These are phyloP conservation scores for Luvunga scandens DNA, from an alignment of 345 rosid species.

Conservation along the genomic window DNA sequence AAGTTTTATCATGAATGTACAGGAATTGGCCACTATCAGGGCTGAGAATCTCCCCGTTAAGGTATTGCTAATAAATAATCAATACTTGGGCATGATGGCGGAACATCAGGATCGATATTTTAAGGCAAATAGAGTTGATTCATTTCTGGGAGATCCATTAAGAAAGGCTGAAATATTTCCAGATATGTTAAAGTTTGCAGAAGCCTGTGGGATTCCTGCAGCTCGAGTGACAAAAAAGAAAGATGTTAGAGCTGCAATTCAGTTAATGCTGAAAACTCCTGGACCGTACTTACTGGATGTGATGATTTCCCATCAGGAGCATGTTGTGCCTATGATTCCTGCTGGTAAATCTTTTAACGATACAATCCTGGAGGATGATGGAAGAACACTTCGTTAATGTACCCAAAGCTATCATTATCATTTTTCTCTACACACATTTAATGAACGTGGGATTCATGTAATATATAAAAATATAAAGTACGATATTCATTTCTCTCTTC, in stretches of 20 bases:
- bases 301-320: constrained; percentile 85
- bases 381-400: constrained; percentile 46
- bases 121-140: constrained; percentile 82
- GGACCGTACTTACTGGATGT: constrained; percentile 87
- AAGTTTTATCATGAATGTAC: constrained; percentile 90
- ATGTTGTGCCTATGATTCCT: constrained; percentile 90
- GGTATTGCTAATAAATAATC: constrained; percentile 73
- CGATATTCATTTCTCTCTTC: too few species aligned
- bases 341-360: constrained; percentile 81
- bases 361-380: constrained; percentile 77
- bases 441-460: too few species aligned
- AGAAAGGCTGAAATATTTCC: constrained; percentile 69
- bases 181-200: constrained; percentile 74
- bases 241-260: constrained; percentile 61
- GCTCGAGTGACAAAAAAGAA: constrained; percentile 65
- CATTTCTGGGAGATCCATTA: constrained; percentile 75
- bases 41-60: constrained; percentile 83
- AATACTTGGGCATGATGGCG: constrained; percentile 90
- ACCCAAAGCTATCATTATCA: not conserved
- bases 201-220: constrained; percentile 74
- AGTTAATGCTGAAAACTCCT: constrained; percentile 77
- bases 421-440: too few species aligned
- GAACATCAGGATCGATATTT: constrained; percentile 89
- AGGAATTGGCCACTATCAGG: constrained; percentile 74
- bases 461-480: too few species aligned